Base-by-base conservation (phyloP, 306 rosid species). In the Arachis stenosperma region DNA sequence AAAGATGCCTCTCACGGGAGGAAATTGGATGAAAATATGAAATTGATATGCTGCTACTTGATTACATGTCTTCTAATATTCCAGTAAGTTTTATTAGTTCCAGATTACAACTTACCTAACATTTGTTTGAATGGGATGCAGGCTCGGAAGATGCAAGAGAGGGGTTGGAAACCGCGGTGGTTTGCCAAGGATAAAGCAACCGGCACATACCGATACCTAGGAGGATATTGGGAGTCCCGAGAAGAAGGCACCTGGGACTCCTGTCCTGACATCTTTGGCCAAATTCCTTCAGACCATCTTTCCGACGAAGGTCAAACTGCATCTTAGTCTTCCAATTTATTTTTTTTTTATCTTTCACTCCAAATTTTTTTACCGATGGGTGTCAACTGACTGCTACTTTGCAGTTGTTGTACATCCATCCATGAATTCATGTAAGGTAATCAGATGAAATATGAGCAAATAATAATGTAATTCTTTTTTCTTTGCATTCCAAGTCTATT, bases 121-220 rank as follows among this genome's bases (percentile, higher is more conserved):
- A 42, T 13, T 63, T 80, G 66, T 78, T 66, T 48, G 61, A 79
- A 77, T 50, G 61, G 17, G 30, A 41, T 83, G 72, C 84, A 95
- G 99, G 97, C 99, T 37, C 86, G 98, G 75, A 88, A 84, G 82
- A 91, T 95, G 99, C 99, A 95, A 86, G 98, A 95, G 77, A 81
- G 92, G 15, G 99, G 99, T 50, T 95, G 99, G 99, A 88, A 84
- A 81, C 98, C 99, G 5, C 90, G 84, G 71, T 95, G 99, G 99
- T 95, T 95, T 75, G 81, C 86, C 0, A 84, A 78, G 81, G 98
- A 95, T 65, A 87, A 88, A 78, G 92, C 70, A 3, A 90, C 82
- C 7, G 99, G 93, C 53, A n/a, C 98, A 12, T 92, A 92, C 81
- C 86, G 83, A 59, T 95, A 90, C 22, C 7, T 75, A 12, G 97